Evolutionary conservation across 2,329 filamentous ascomycete species (phyloP), one percentile per base, ranked within the genome.

Genomic region (Exophiala xenobiotica): DNA sequence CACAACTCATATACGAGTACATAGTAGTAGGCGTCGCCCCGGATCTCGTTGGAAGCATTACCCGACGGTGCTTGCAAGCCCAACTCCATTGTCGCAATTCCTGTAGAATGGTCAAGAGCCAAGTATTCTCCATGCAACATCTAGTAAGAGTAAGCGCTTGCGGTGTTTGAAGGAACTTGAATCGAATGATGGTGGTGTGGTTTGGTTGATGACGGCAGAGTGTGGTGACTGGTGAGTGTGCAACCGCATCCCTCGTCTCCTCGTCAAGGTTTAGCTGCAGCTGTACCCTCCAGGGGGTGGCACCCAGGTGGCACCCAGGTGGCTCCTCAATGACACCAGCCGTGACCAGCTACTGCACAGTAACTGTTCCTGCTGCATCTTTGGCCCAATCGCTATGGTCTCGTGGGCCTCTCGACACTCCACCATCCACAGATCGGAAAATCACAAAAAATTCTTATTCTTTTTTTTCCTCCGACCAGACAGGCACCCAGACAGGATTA

Each of bases 231-330:
- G n/a, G n/a, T n/a, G n/a, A n/a, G n/a, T n/a, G n/a, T n/a, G n/a
- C n/a, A n/a, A n/a, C n/a, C n/a, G n/a, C n/a, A n/a, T n/a, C n/a
- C n/a, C n/a, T n/a, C n/a, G n/a, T n/a, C n/a, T n/a, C n/a, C n/a
- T n/a, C n/a, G 31, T 35, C 31, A 35, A 35, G 31, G 31, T 35
- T 35, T 35, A 35, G 31, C 31, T 35, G 31, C 31, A 35, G 42
- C 49, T 51, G 49, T 42, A 46, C 23, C 31, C 49, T 51, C 41
- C 49, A 51, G 49, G 49, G 49, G 49, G 42, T 46, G 49, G 49
- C n/a, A n/a, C n/a, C n/a, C n/a, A n/a, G n/a, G n/a, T n/a, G n/a
- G n/a, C n/a, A n/a, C n/a, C n/a, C n/a, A n/a, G n/a, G n/a, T n/a
- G 31, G 31, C 31, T 35, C 31, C 31, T 35, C 31, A 9, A 35